Conservation (phyloP, 2,329 filamentous ascomycete species). For the Elsinoe arachidis region DNA sequence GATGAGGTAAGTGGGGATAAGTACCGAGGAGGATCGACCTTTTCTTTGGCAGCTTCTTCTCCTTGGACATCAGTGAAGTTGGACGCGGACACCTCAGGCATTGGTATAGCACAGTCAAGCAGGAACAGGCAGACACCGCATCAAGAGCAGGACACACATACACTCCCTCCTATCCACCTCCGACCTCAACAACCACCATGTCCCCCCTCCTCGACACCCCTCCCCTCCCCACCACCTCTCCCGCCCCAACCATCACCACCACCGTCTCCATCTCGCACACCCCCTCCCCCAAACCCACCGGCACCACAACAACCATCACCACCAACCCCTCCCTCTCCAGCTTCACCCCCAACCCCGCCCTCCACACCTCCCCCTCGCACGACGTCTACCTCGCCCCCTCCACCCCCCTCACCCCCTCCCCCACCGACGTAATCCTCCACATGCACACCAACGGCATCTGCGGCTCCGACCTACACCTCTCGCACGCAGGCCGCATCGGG, state of each 20-base stretch:
- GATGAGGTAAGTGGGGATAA: no score
- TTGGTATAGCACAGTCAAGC: no score
- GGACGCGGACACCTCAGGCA: no score
- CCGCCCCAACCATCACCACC: neutral
- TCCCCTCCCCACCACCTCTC: slow-evolving; percentile 16
- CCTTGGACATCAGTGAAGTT: no score
- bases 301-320: neutral
- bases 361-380: slow-evolving; percentile 23
- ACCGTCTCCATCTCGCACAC: neutral
- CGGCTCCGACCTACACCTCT: slow-evolving; percentile 54
- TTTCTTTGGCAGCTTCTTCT: no score
- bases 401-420: slow-evolving; percentile 19
- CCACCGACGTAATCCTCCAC: slow-evolving; percentile 23
- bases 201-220: neutral
- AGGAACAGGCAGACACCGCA: neutral
- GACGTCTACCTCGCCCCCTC: slow-evolving; percentile 24
- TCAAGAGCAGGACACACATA: neutral
- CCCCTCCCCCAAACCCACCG: neutral
- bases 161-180: neutral
- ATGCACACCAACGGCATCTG: slow-evolving; percentile 25
- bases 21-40: no score
- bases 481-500: slow-evolving; percentile 40
- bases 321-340: slow-evolving; percentile 19
- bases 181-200: neutral
- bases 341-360: slow-evolving; percentile 20